These are phyloP conservation scores for Ciborinia camelliae DNA, from an alignment of 2,329 filamentous ascomycete species.

Conservation along the genomic window DNA sequence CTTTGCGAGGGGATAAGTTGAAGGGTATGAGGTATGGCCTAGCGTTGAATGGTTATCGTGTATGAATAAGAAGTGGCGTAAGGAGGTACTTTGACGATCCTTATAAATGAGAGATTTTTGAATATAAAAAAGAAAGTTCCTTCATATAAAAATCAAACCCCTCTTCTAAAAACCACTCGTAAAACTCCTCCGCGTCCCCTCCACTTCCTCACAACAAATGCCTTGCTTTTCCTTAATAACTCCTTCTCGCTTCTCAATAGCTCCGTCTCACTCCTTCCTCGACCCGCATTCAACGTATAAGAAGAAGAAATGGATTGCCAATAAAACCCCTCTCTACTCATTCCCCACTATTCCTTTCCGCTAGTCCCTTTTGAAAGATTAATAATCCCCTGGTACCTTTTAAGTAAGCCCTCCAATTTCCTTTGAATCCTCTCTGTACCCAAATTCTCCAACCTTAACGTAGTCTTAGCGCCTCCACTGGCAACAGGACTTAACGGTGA, in stretches of 20 bases:
- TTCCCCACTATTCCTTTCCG: not conserved
- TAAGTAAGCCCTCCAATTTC: not conserved
- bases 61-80: not conserved
- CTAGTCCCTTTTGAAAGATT: not conserved
- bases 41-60: not conserved
- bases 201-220: constrained; percentile 7
- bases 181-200: not conserved
- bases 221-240: constrained; percentile 4
- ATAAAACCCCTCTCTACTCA: constrained; percentile 12
- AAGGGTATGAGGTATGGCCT: not conserved
- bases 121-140: not conserved
- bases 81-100: not conserved
- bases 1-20: too few relatives aligned
- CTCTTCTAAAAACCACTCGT: not conserved
- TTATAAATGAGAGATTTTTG: not conserved
- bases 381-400: constrained; percentile 2
- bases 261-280: not conserved
- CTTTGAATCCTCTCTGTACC: not conserved
- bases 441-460: not conserved
- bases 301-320: constrained; percentile 10
- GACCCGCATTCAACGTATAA: not conserved
- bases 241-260: constrained; percentile 9
- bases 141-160: not conserved
- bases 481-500: not conserved
- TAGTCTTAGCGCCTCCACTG: not conserved